Evolutionary conservation across 2,329 filamentous ascomycete species (phyloP), one percentile per base, ranked within the genome.

Genomic region (Lasiodiplodia theobromae): DNA sequence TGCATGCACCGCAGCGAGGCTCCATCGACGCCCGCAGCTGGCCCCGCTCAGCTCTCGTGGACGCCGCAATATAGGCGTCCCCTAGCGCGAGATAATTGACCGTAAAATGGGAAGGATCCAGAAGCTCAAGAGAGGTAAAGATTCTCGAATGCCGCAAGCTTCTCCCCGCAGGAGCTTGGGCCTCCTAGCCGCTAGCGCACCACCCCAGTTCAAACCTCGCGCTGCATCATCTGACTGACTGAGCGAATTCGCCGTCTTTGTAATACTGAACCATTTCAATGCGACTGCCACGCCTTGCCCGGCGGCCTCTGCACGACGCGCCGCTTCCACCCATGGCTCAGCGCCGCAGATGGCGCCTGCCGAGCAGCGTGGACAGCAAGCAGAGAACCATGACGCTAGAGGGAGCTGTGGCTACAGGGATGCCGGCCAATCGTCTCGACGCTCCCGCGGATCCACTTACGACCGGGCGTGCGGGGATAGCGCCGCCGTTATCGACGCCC

Each of bases 131-230:
- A 14, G 16, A 16, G 14, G 23, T 47, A 47, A 47, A 60, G 37
- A 28, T 57, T 21, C 31, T n/a, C 37, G 37, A 51, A 52, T 11
- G 37, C 60, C 11, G 31, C 31, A 34, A 58, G 57, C 38, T 47
- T n/a, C 21, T 34, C 60, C 60, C 60, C 60, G 60, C 60, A 64
- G 60, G 60, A 64, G 60, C 60, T 64, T 64, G 60, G 60, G 60
- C 60, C 60, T 34, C 31, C 11, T 18, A 44, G 23, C 11, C 60
- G 44, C 60, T 64, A 64, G 60, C 60, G 60, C 47, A 34, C 60
- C 60, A 64, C 40, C 28, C 60, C 60, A 37, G 60, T 37, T 21
- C 44, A 12, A 40, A 51, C 60, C 31, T 52, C 44, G 44, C 44
- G 44, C 47, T n/a, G 37, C 60, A 64, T 64, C 44, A 53, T 62